Base-by-base conservation (phyloP, 345 rosid species). In the Stellera chamaejasme region DNA sequence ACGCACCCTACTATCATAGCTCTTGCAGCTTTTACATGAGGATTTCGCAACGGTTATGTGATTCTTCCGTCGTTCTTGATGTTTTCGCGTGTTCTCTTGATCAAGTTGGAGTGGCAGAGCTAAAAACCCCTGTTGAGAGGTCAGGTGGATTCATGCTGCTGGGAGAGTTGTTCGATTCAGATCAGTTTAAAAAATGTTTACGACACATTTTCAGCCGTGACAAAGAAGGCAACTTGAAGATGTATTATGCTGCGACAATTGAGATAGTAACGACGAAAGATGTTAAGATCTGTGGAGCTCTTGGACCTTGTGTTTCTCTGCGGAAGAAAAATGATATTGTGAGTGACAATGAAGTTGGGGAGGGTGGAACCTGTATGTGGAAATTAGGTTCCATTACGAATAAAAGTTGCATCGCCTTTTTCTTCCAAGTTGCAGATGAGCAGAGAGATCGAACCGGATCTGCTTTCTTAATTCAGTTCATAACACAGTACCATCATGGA, bases 41-140 rank as follows among this genome's bases (percentile, higher is more conserved):
- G 41, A 28, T 93, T 64, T 80, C 77, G 0, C 75, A 77, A 66
- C 77, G 94, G 66, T 75, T 89, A 45, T 72, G 78, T 11, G 79
- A 84, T 79, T 74, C 78, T 9, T 83, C 94, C 11, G 59, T 71
- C 45, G 81, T 71, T 74, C 89, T 93, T 16, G 97, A 93, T 79
- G 66, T 93, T 68, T 89, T 89, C 52, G 97, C 97, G 58, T 93
- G 91, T 68, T 84, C 94, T 69, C 96, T 89, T 58, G 99, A 93
- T 77, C 96, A 93, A 76, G 83, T 87, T 39, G 99, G 99, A 60
- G 87, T 73, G 43, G 94, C 94, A 0, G 97, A 93, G 67, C 61
- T 93, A n/a, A 93, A 78, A 69, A 51, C 52, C 1, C 82, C 93
- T 10, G 83, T 93, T 60, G 96, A 93, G 72, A 74, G 71, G 50